These are phyloP conservation scores for Xylaria sp. DNA, from an alignment of 2,329 filamentous ascomycete genomes.

Conservation along the genomic window DNA sequence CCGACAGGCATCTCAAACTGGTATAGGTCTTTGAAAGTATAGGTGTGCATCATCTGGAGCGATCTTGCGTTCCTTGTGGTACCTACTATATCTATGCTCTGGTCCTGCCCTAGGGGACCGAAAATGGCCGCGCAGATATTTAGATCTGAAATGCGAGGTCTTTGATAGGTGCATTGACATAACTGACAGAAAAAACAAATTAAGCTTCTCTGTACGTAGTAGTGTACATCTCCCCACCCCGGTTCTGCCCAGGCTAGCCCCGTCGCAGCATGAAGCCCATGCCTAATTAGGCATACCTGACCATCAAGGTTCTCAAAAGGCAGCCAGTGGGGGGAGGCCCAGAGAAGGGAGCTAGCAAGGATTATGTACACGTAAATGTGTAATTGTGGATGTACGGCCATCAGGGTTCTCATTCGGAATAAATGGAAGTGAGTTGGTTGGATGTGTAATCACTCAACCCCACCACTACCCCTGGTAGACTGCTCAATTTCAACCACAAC, in stretches of 20 bases:
- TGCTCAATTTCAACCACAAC: not conserved
- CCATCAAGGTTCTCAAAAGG: constrained; percentile 47
- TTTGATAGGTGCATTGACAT: constrained; percentile 20
- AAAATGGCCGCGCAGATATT: no score
- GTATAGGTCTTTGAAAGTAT: not conserved
- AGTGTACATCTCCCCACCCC: not conserved
- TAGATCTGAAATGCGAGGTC: constrained; percentile 19
- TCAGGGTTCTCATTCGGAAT: constrained; percentile 30
- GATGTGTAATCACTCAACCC: no score
- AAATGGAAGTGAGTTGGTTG: not conserved
- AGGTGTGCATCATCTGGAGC: not conserved
- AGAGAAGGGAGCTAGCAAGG: not conserved
- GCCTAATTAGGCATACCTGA: constrained; percentile 7
- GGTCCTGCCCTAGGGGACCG: no score
- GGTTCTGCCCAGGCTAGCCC: not conserved
- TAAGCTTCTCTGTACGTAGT: constrained; percentile 1
- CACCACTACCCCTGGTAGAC: no score
- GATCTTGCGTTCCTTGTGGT: not conserved
- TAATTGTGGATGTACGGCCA: constrained; percentile 9
- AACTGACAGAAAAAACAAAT: not conserved
- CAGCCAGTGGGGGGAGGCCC: not conserved
- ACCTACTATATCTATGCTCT: not conserved
- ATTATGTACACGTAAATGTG: not conserved
- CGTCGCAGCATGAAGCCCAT: not conserved
- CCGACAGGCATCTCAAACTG: not conserved